Conservation (phyloP, 2,329 filamentous ascomycete genomes). For the Epichloe sibirici region DNA sequence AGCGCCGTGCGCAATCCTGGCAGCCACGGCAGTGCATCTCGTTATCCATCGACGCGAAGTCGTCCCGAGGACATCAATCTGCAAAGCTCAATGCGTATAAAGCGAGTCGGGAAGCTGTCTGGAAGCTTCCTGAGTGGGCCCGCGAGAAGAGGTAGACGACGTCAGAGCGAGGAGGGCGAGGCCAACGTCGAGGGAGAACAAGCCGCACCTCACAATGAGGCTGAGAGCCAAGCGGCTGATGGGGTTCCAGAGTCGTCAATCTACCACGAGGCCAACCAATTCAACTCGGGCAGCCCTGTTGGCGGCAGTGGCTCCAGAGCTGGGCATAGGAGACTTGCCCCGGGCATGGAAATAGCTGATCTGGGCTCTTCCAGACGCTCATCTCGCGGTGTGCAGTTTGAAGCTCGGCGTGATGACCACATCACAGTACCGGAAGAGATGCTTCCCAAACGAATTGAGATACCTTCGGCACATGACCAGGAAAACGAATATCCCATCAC, state of each 20-base stretch:
- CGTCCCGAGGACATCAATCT: conserved; percentile 52
- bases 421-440: conserved; percentile 8
- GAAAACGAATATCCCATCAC: conserved; percentile 71
- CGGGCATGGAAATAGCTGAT: conserved; percentile 23
- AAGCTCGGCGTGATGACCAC: conserved; percentile 12
- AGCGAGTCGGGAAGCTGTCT: conserved; percentile 61
- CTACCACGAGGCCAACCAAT: conserved; percentile 30
- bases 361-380: conserved; percentile 19
- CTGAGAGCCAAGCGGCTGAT: conserved; percentile 27
- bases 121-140: conserved; percentile 72
- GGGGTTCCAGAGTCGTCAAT: conserved; percentile 30
- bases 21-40: conserved; percentile 40
- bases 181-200: conserved; percentile 29
- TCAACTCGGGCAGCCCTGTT: conserved; percentile 47
- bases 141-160: conserved; percentile 59
- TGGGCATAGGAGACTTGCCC: conserved; percentile 27
- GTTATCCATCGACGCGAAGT: conserved; percentile 36
- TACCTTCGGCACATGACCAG: conserved; percentile 60
- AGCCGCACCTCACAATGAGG: conserved; percentile 28
- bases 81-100: conserved; percentile 66
- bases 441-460: conserved; percentile 29
- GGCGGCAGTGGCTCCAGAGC: conserved; percentile 34
- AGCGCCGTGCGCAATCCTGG: conserved; percentile 36
- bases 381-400: conserved; percentile 13
- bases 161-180: conserved; percentile 52